Evolutionary conservation across 257 asterid genomes (phyloP).

Genomic region (Knoxia roxburghii): DNA sequence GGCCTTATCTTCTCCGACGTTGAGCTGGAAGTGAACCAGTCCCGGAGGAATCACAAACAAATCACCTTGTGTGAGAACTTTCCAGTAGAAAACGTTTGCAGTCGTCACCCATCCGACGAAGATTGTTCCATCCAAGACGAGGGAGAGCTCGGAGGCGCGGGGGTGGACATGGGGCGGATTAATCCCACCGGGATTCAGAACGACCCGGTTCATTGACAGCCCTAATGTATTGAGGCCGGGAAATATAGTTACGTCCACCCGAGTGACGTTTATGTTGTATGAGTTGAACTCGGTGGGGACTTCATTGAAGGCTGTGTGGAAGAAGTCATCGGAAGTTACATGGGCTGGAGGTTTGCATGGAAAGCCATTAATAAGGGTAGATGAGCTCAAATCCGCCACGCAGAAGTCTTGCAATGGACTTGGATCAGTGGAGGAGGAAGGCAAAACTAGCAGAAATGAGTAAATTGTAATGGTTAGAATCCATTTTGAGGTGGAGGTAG

Average conservation of each 20-base stretch:
- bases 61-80: slow-evolving; percentile 9
- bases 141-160: slow-evolving; percentile 4
- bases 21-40: slow-evolving; percentile 17
- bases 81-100: neutral
- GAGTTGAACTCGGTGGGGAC: neutral
- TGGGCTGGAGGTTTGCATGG: slow-evolving; percentile 12
- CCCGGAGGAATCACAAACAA: slow-evolving; percentile 18
- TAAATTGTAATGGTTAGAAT: too few species aligned
- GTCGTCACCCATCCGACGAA: slow-evolving; percentile 9
- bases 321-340: slow-evolving; percentile 12
- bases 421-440: neutral
- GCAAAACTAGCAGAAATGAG: neutral
- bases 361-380: neutral
- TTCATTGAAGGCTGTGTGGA: neutral
- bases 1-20: slow-evolving; percentile 9
- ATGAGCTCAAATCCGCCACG: neutral
- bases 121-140: slow-evolving; percentile 14
- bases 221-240: slow-evolving; percentile 17
- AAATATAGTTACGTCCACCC: neutral
- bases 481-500: too few species aligned
- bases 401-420: neutral
- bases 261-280: neutral
- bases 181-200: slow-evolving; percentile 6
- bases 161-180: slow-evolving; percentile 24
- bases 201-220: slow-evolving; percentile 10